These are phyloP conservation scores for Magnaporthiopsis incrustans DNA, from an alignment of 2,329 filamentous ascomycete genomes.

Conservation along the genomic window DNA sequence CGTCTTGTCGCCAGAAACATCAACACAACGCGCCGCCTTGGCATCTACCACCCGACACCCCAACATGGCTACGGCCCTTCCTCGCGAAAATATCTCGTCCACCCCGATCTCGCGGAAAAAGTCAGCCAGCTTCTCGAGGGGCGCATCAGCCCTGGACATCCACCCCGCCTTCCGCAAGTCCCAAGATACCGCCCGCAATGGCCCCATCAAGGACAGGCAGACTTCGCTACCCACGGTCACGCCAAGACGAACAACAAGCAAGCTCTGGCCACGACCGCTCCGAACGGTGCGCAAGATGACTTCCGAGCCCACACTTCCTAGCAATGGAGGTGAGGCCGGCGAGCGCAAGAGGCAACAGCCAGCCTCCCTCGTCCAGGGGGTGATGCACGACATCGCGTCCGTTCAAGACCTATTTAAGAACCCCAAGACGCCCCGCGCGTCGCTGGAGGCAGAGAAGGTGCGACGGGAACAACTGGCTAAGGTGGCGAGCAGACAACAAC, in stretches of 20 bases:
- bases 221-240: conserved; percentile 1
- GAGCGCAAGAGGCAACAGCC: neutral
- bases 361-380: neutral
- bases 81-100: neutral
- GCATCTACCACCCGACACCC: neutral
- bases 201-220: neutral
- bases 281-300: conserved; percentile 5
- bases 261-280: conserved; percentile 1
- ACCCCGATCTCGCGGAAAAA: neutral
- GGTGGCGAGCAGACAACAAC: neutral
- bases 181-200: neutral
- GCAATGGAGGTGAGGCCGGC: neutral
- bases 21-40: neutral
- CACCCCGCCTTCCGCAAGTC: conserved; percentile 1
- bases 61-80: neutral
- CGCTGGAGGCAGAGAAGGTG: conserved; percentile 1
- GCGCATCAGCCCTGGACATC: neutral
- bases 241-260: neutral
- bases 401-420: conserved; percentile 5
- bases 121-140: neutral
- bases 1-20: neutral
- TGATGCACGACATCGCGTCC: neutral
- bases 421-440: conserved; percentile 1
- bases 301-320: conserved; percentile 1
- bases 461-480: conserved; percentile 2